These are phyloP conservation scores for Ensete glaucum DNA, from an alignment of 176 grass and related monocot genomes.

Conservation along the genomic window DNA sequence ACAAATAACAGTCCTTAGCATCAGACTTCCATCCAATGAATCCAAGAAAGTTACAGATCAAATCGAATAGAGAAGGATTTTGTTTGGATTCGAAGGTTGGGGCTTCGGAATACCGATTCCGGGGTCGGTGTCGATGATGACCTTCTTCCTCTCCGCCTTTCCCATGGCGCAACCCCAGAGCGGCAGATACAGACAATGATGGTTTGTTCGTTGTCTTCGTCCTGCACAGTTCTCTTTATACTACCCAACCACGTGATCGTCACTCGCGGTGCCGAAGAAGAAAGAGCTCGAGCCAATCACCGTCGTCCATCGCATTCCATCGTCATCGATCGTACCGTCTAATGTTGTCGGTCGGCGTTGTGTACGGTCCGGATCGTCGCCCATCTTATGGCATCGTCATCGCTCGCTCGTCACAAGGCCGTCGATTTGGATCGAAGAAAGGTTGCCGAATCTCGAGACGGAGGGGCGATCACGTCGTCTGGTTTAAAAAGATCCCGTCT, in stretches of 20 bases:
- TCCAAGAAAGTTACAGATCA: not conserved
- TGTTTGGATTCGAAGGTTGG: not conserved
- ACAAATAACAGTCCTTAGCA: not conserved
- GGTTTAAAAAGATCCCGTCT: slow-evolving; percentile 8
- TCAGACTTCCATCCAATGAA: not conserved
- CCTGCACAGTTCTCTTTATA: too few species aligned
- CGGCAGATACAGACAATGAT: not conserved
- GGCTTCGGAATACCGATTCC: slow-evolving; percentile 39
- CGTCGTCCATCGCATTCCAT: not conserved
- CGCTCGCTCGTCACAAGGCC: not conserved
- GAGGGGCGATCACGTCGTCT: not conserved
- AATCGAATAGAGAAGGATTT: not conserved
- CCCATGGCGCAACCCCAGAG: slow-evolving; percentile 4
- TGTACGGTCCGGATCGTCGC: not conserved
- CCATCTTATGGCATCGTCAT: too few species aligned
- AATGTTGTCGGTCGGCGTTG: not conserved
- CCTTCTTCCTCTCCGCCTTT: slow-evolving; percentile 36
- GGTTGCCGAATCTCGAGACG: not conserved
- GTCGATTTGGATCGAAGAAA: not conserved
- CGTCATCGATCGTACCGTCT: not conserved
- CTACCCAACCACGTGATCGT: not conserved
- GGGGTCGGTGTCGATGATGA: slow-evolving; percentile 74
- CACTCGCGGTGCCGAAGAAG: not conserved
- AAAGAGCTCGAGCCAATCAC: not conserved
- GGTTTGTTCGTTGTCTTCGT: too few species aligned